These are phyloP conservation scores for Heterobasidion occidentale DNA, from an alignment of 1,284 basidiomycete species.

Conservation along the genomic window DNA sequence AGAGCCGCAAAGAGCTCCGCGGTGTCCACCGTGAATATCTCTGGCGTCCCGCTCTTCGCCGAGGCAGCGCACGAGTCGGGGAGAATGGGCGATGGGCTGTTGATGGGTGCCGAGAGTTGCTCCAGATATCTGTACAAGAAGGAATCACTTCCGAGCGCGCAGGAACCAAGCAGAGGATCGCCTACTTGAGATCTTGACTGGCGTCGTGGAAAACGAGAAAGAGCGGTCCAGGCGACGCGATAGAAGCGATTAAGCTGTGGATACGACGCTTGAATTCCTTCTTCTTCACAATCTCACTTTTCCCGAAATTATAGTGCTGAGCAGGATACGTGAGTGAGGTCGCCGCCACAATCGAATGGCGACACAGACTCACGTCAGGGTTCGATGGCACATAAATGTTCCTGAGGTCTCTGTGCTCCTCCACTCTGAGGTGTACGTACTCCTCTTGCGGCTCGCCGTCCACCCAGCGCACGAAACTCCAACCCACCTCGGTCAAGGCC, in stretches of 20 bases:
- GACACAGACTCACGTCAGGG: conserved; percentile 38
- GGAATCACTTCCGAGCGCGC: background rate
- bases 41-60: conserved; percentile 22
- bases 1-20: conserved; percentile 64
- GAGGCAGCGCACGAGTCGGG: conserved; percentile 37
- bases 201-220: conserved; percentile 77
- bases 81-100: conserved; percentile 44
- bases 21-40: conserved; percentile 67
- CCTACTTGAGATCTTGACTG: conserved; percentile 65
- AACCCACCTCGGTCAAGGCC: conserved; percentile 73
- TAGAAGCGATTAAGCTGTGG: conserved; percentile 35
- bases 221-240: conserved; percentile 46
- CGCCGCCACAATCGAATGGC: background rate
- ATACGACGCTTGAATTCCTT: conserved; percentile 45
- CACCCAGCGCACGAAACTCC: conserved; percentile 50
- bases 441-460: conserved; percentile 36
- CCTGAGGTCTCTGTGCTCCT: conserved; percentile 50
- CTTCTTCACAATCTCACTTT: conserved; percentile 44
- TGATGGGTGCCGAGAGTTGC: conserved; percentile 30
- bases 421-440: conserved; percentile 56
- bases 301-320: conserved; percentile 62
- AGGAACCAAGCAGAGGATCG: background rate
- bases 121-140: no score
- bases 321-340: background rate
- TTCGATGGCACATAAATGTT: conserved; percentile 57